Conservation (phyloP, 805 yeast species). For the Yarrowia phangngaensis region DNA sequence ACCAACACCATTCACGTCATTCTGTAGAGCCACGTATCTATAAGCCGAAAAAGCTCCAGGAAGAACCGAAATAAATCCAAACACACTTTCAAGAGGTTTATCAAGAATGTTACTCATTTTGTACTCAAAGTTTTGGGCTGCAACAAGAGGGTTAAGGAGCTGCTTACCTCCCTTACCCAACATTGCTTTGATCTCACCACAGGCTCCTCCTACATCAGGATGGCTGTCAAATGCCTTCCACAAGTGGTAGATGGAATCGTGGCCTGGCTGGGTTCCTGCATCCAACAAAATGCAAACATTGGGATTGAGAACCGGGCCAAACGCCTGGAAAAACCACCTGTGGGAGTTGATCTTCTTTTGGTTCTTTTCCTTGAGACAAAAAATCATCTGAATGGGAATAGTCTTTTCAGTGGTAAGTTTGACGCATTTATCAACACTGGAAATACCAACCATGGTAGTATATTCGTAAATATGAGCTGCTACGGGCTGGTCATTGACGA, state of each 20-base stretch:
- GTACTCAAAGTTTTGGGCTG: conserved; percentile 95
- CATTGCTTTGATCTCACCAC: conserved; percentile 92
- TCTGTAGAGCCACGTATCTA: conserved; percentile 71
- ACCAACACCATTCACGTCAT: conserved; percentile 65
- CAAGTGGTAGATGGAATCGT: conserved; percentile 76
- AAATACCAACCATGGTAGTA: conserved; percentile 85
- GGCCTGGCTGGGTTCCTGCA: conserved; percentile 90
- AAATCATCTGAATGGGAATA: conserved; percentile 81
- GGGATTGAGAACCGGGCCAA: conserved; percentile 78
- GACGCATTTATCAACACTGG: conserved; percentile 56
- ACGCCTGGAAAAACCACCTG: conserved; percentile 94
- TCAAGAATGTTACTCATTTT: conserved; percentile 92
- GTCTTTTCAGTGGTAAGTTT: conserved; percentile 62
- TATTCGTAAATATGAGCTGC: conserved; percentile 89
- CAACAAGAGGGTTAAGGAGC: conserved; percentile 80
- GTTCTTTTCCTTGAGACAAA: conserved; percentile 86
- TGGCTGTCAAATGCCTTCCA: conserved; percentile 80
- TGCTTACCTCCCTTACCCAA: conserved; percentile 58
- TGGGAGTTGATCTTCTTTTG: conserved; percentile 90
- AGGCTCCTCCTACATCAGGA: conserved; percentile 90
- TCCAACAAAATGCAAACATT: conserved; percentile 79
- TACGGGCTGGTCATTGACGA: conserved; percentile 76
- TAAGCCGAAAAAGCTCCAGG: conserved; percentile 98
- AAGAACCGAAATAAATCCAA: conserved; percentile 89
- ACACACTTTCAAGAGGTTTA: conserved; percentile 91